Percentiles rank a stretch among this genome's conserved stretches.
Evolutionary conservation across 2,329 filamentous ascomycete genomes (phyloP).

Genomic region (Fusarium sambucinum): DNA sequence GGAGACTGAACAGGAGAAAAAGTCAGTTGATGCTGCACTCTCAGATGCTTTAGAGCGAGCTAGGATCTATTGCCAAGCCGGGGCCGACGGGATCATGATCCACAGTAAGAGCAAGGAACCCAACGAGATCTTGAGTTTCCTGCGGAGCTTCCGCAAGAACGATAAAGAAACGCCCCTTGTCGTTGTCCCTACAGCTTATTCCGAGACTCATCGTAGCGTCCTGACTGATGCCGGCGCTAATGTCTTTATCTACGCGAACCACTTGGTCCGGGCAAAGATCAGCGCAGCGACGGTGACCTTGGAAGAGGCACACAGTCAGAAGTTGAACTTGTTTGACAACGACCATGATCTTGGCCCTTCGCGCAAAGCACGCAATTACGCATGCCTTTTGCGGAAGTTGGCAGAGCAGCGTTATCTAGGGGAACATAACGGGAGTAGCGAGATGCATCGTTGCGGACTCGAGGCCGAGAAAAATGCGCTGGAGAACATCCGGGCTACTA

Average conservation of each 20-base stretch:
- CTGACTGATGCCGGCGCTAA: slow-evolving; percentile 22
- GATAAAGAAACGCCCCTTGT: slow-evolving; percentile 5
- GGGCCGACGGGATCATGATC: slow-evolving; percentile 27
- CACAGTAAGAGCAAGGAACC: slow-evolving; percentile 26
- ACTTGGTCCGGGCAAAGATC: slow-evolving; percentile 23
- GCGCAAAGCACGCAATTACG: slow-evolving; percentile 12
- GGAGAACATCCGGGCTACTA: slow-evolving; percentile 13
- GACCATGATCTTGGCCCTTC: slow-evolving; percentile 2
- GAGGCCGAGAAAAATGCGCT: slow-evolving; percentile 3
- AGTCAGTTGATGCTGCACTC: neutral
- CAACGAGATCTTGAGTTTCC: slow-evolving; percentile 11
- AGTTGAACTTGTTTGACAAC: slow-evolving; percentile 9
- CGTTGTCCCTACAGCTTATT: slow-evolving; percentile 13
- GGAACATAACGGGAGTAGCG: slow-evolving; percentile 5
- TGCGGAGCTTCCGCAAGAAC: slow-evolving; percentile 15
- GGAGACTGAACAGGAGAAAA: neutral
- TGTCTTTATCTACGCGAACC: slow-evolving; percentile 25
- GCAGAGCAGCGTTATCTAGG: slow-evolving; percentile 1
- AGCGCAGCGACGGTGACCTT: slow-evolving; percentile 16
- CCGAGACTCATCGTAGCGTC: slow-evolving; percentile 4
- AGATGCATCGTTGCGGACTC: slow-evolving; percentile 6
- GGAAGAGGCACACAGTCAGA: slow-evolving; percentile 12
- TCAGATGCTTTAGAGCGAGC: slow-evolving; percentile 17
- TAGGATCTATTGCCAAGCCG: slow-evolving; percentile 18
- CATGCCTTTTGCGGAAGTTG: slow-evolving; percentile 4